Evolutionary conservation across 306 rosid genomes (phyloP), one percentile per base, ranked within the genome.

Genomic region (Hippophae rhamnoides): DNA sequence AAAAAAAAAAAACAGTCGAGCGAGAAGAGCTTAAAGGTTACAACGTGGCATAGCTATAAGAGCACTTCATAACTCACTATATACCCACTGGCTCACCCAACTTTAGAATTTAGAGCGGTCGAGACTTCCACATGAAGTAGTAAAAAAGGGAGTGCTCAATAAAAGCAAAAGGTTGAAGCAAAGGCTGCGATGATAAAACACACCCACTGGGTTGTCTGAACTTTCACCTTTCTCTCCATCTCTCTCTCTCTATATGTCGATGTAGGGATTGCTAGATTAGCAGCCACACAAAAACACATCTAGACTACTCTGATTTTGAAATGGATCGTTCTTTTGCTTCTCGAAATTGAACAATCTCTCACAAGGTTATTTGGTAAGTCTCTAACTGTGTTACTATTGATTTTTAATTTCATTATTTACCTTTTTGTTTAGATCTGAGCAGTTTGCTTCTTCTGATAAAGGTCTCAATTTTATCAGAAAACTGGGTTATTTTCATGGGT

Each of bases 211-310:
- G 68, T 12, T 60, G 68, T 66, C 71, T 53, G 3, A 14, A 65
- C 75, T 70, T 38, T 63, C 61, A 71, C 45, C 70, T 63, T 3
- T 59, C 61, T 27, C 56, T 54, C 52, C 3, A 50, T 45, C 73
- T 53, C 38, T 68, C 54, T 60, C 59, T 25, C 23, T 18, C 23
- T 18, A 31, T 51, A 55, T 44, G 52, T 48, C 47, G 56, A 23
- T 47, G 67, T 60, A 72, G 76, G 68, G 67, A 65, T 66, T 66
- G 49, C 72, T 31, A 42, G 56, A 71, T 63, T 63, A 56, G 55
- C 77, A 70, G 69, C 75, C 69, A 62, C 72, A 61, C 56, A 18
- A 31, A 31, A 31, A 38, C 52, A 27, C 49, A 58, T 31, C 27
- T 52, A 23, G 52, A 10, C 52, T 41, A 10, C 31, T 43, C 6